Evolutionary conservation across 257 asterid species (phyloP).

Genomic region (Nicotiana tabacum): DNA sequence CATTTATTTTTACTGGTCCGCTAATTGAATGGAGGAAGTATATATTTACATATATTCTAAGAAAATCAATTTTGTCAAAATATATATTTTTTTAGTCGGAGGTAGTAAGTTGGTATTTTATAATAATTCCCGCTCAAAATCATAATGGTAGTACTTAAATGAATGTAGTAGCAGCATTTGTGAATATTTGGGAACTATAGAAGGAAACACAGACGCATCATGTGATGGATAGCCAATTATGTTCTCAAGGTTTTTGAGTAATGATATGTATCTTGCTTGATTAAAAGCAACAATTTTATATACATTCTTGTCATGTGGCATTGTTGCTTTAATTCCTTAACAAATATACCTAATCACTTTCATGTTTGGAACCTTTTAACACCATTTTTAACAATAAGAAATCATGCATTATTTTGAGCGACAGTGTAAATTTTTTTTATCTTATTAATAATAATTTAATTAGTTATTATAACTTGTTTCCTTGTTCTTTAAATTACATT

Average conservation of each 20-base stretch:
- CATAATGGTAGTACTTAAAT: no score
- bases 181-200: background rate
- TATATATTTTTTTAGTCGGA: no score
- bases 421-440: no score
- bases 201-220: background rate
- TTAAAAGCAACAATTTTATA: background rate
- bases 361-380: background rate
- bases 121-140: no score
- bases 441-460: no score
- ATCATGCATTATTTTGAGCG: no score
- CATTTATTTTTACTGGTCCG: no score
- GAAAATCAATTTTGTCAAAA: no score
- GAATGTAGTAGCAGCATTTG: background rate
- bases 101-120: no score
- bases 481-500: no score
- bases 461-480: no score
- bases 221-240: background rate
- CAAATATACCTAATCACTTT: background rate
- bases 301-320: background rate
- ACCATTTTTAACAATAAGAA: background rate
- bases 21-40: rapidly evolving
- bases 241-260: background rate
- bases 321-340: background rate
- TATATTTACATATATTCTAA: no score
- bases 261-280: background rate